A percentile compares a stretch with the other conserved stretches of the same genome.
phyloP scores from a whole-genome alignment of 2,329 filamentous ascomycete genomes.

The Exserohilum turcica region DNA sequence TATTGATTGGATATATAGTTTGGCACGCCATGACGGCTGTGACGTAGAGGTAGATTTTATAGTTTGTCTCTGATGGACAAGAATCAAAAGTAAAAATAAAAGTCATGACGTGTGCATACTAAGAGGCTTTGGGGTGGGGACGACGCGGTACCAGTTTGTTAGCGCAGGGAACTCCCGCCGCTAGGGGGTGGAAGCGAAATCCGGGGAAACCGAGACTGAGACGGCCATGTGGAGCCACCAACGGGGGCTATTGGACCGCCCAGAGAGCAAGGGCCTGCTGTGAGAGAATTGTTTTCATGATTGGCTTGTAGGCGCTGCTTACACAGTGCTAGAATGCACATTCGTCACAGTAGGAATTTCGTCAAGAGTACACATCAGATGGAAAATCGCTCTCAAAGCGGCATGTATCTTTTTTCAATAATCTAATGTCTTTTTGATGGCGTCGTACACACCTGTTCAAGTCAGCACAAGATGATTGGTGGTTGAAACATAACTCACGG shows the following conservation, averaged over 20 bases:
- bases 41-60: background rate
- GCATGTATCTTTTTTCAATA: conserved; percentile 39
- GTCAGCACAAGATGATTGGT: conserved; percentile 27
- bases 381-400: background rate
- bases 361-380: no score
- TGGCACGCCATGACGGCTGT: conserved; percentile 5
- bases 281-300: no score
- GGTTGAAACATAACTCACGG: conserved; percentile 65
- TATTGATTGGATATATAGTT: background rate
- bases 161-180: conserved; percentile 20
- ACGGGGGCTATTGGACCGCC: background rate
- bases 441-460: conserved; percentile 53
- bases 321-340: no score
- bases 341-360: no score
- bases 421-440: conserved; percentile 54
- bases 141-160: background rate
- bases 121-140: background rate
- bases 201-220: conserved; percentile 2
- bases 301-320: no score
- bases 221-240: background rate
- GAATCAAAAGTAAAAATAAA: background rate
- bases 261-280: background rate
- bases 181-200: conserved; percentile 11
- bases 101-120: conserved; percentile 19
- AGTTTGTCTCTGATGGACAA: background rate